A percentile compares a stretch with the other conserved stretches of the same genome.
Conservation (phyloP, 2,329 filamentous ascomycete species). For the Dactylellina drechsleri region DNA sequence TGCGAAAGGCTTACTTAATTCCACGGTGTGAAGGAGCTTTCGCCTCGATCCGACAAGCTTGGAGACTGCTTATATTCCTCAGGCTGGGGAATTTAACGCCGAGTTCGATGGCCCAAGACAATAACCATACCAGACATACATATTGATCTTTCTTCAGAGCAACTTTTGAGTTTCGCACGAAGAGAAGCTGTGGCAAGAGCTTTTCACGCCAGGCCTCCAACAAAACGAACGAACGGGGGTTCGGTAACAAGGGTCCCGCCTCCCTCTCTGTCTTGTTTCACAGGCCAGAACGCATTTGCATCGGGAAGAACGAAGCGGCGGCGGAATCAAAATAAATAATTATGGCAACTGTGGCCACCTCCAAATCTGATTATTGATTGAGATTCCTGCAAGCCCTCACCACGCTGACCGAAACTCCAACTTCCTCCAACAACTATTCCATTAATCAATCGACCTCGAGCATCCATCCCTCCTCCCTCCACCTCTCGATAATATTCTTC, state of each 20-base stretch:
- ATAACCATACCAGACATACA: no score
- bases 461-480: no score
- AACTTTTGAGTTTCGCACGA: no score
- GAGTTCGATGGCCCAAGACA: neutral
- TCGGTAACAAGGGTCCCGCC: slow-evolving; percentile 16
- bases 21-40: slow-evolving; percentile 8
- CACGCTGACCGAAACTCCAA: neutral
- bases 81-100: neutral
- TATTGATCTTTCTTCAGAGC: no score
- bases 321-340: slow-evolving; percentile 14
- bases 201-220: neutral
- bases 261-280: slow-evolving; percentile 18
- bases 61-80: slow-evolving; percentile 1
- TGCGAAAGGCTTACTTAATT: neutral
- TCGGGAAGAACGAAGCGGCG: slow-evolving; percentile 25
- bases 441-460: neutral
- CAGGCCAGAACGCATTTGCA: slow-evolving; percentile 12
- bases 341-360: slow-evolving; percentile 54
- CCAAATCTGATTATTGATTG: neutral
- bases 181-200: neutral
- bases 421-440: neutral
- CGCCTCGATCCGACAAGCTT: neutral
- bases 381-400: neutral
- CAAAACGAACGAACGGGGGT: neutral
- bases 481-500: no score